Percentiles rank a stretch among this genome's conserved stretches.
Conservation (phyloP, 2,329 filamentous ascomycete species). For the Pseudocercospora eumusae region DNA sequence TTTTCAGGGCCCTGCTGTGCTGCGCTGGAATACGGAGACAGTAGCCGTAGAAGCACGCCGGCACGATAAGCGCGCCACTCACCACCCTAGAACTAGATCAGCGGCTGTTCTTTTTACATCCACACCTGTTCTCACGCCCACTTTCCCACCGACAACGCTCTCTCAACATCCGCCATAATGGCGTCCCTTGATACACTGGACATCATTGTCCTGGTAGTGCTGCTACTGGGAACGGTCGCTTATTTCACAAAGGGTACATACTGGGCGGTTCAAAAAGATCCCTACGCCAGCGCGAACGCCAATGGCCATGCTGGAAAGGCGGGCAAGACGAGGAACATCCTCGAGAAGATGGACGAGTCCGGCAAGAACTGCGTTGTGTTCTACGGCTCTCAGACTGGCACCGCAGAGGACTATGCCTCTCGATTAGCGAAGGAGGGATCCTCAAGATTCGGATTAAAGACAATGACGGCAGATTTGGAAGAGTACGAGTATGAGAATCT, state of each 20-base stretch:
- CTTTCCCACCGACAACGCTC: not conserved
- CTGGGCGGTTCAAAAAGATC: conserved; percentile 86
- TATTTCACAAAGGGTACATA: conserved; percentile 98
- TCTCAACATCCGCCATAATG: conserved; percentile 59
- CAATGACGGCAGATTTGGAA: conserved; percentile 96
- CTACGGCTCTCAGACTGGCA: conserved; percentile 97
- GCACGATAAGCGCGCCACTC: conserved; percentile 1
- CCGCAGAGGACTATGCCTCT: conserved; percentile 96
- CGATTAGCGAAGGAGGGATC: conserved; percentile 95
- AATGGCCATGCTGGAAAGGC: conserved; percentile 68
- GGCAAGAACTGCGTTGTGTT: conserved; percentile 98
- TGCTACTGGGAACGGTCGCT: conserved; percentile 83
- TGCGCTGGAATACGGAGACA: conserved; percentile 1
- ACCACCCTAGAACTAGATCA: not conserved
- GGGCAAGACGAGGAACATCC: conserved; percentile 84
- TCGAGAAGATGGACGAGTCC: conserved; percentile 93
- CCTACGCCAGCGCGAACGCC: conserved; percentile 75
- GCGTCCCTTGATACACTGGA: conserved; percentile 95
- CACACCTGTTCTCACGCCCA: conserved; percentile 12
- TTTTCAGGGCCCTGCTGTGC: conserved; percentile 4
- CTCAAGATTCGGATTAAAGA: conserved; percentile 92
- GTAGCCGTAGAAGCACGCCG: not conserved
- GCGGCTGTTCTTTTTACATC: conserved; percentile 3
- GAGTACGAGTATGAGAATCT: conserved; percentile 97
- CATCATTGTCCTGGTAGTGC: conserved; percentile 81